Evolutionary conservation across 495 filamentous ascomycete genomes (phyloP).

Genomic region (Penicillium egyptiacum): DNA sequence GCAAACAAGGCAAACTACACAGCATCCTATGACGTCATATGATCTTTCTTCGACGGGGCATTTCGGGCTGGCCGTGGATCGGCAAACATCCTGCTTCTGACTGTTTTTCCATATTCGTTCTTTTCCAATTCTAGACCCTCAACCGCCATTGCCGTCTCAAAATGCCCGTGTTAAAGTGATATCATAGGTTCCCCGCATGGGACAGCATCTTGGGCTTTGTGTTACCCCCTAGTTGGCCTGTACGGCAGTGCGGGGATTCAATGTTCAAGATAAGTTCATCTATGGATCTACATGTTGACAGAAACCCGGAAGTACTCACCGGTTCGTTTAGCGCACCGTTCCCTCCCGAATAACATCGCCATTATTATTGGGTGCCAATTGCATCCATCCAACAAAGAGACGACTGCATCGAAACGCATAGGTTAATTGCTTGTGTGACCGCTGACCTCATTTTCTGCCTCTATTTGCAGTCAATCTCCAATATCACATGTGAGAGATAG

Average conservation of each 20-base stretch:
- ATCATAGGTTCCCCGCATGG: constrained; percentile 1
- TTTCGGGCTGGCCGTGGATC: constrained; percentile 19
- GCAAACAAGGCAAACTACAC: neutral
- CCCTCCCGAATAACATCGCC: constrained; percentile 18
- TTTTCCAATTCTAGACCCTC: constrained; percentile 19
- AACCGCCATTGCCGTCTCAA: constrained; percentile 13
- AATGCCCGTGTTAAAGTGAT: neutral
- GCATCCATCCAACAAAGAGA: neutral
- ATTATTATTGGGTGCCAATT: neutral
- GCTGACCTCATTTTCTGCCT: neutral
- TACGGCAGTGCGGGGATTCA: constrained; percentile 5
- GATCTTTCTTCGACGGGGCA: constrained; percentile 12
- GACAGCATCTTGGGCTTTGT: constrained; percentile 9
- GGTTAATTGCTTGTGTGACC: constrained; percentile 1
- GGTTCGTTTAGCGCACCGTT: constrained; percentile 25
- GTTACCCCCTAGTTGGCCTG: neutral
- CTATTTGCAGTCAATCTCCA: neutral
- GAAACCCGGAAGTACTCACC: constrained; percentile 23
- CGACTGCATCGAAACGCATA: constrained; percentile 2
- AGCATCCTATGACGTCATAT: constrained; percentile 25
- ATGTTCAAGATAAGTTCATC: constrained; percentile 22
- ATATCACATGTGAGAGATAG: constrained; percentile 7
- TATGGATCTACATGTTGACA: constrained; percentile 1
- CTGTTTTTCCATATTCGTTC: neutral
- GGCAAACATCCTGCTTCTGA: constrained; percentile 9